Base-by-base conservation (phyloP, 148 eudicot genomes). In the Camellia granthamiana region DNA sequence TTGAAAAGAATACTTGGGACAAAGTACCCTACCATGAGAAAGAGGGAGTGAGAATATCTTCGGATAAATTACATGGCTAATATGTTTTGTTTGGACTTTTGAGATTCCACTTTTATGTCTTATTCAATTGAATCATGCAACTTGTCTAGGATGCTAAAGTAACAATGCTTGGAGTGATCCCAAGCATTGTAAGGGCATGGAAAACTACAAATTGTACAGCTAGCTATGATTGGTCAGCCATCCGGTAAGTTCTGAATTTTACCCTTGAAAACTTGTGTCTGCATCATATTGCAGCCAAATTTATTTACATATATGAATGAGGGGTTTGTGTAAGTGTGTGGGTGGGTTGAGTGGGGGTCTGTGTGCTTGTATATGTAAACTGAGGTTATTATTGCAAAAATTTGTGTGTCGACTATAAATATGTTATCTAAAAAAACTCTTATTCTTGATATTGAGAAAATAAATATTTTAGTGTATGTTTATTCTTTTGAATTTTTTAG, bases 131-230 rank as follows among this genome's bases (percentile, higher is more conserved):
- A 66, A 54, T 70, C 4, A 43, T 71, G 56, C 23, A 55, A 21
- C 70, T 69, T 82, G 42, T 85, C 43, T 83, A 96, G 99, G 99
- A 96, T 89, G 99, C 98, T 74, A 87, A 91, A 83, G 92, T 96
- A 77, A 91, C 98, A 38, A 94, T 96, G 97, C 89, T 96, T 52
- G 99, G 99, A 77, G 97, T 93, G 76, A 89, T 96, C 84, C 98
- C 98, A 41, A 93, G 97, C 79, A 90, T 96, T 44, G 99, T 96
- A 52, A 90, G 99, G 84, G 84, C 95, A 64, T 96, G 99, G 99
- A 94, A 83, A 85, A 84, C 88, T 80, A 74, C 95, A 69, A 85
- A 92, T 79, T 84, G 88, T 44, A 89, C 91, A 60, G 91, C 90
- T 78, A 86, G 92, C 79, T 92, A 77, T 84, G 92, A 96, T 84